Evolutionary conservation across 2,329 filamentous ascomycete genomes (phyloP).

Genomic region (Beauveria brongniartii): DNA sequence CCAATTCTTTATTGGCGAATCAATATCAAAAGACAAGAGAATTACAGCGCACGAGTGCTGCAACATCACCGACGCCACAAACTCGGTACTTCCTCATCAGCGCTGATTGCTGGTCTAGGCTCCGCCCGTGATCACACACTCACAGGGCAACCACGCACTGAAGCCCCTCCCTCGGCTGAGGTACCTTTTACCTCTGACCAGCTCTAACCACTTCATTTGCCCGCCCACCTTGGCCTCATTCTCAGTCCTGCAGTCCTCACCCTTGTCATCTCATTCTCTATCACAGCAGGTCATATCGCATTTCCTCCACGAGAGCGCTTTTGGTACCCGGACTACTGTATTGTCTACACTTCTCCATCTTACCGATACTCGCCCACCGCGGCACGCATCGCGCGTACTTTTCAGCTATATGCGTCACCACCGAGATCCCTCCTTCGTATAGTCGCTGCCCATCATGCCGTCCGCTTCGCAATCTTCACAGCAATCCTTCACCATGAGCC

Average conservation of each 20-base stretch:
- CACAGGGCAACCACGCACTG: constrained; percentile 2
- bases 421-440: background rate
- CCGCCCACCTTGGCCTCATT: constrained; percentile 8
- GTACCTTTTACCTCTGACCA: background rate
- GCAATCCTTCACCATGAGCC: constrained; percentile 50
- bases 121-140: background rate
- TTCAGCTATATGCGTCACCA: constrained; percentile 3
- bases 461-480: constrained; percentile 46
- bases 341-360: background rate
- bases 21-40: background rate
- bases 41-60: background rate
- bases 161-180: background rate
- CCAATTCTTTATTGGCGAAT: background rate
- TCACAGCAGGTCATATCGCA: background rate
- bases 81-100: background rate
- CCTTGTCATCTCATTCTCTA: background rate
- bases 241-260: background rate
- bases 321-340: background rate
- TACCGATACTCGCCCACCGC: background rate
- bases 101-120: background rate
- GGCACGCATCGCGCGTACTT: background rate
- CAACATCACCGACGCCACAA: background rate
- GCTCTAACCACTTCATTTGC: background rate
- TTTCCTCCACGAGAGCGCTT: background rate
- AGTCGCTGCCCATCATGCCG: constrained; percentile 19